Base-by-base conservation (phyloP, 163 green algal species). In the Coccomyxa subellipsoidea region DNA sequence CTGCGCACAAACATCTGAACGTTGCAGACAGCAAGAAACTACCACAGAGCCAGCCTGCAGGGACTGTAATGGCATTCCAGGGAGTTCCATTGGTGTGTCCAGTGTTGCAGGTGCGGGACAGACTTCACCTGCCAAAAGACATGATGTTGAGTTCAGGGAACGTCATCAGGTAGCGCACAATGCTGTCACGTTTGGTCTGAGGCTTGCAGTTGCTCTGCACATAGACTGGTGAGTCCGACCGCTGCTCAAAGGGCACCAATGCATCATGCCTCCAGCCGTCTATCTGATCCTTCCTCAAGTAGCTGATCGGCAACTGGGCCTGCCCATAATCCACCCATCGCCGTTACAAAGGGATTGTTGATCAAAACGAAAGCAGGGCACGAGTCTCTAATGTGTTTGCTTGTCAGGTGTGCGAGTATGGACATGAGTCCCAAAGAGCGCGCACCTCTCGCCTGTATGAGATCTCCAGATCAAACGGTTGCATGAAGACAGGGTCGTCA, bases 191-290 rank as follows among this genome's bases (percentile, higher is more conserved):
- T 35, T 35, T 35, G 27, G 12, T 37, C 29, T 34, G 66, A 34
- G n/a, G 29, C 29, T 34, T 73, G 66, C 66, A 73, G 66, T 73
- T 73, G 66, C 66, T 73, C 66, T 73, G 66, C 66, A 73, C 66
- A 35, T 37, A 73, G 12, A 35, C 66, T 34, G 29, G 29, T 34
- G 66, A 34, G 66, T 73, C n/a, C 12, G 66, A 34, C 21, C 66
- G 66, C 66, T 34, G 21, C n/a, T 34, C 66, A 35, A 73, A 73
- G 29, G 66, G 66, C 66, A 35, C 66, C 66, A 37, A 35, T 18
- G 2, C 29, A 35, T 35, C 66, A 4, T 73, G 47, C 47, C 47
- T 35, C 66, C 66, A 73, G 27, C 29, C 66, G 21, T 34, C 66
- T 34, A 73, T 37, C 21, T 73, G 66, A 35, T 73, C 66, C 7